These are phyloP conservation scores for Erysimum cheiri DNA, from an alignment of 441 rosid species.

Conservation along the genomic window DNA sequence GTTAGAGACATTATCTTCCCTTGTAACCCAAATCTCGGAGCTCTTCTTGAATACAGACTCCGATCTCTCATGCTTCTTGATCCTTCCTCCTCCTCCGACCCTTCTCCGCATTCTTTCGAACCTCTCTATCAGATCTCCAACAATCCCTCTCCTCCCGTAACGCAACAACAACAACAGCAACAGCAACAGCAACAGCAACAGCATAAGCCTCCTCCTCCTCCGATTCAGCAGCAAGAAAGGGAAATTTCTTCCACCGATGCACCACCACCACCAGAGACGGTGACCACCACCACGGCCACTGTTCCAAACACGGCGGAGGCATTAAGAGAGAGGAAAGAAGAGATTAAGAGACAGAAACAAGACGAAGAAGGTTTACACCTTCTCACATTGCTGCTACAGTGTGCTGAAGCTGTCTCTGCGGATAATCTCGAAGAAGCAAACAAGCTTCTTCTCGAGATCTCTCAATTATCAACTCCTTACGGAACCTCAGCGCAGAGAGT, in stretches of 20 bases:
- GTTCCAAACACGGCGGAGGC: slow-evolving; percentile 36
- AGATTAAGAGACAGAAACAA: slow-evolving; percentile 71
- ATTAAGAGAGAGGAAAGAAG: slow-evolving; percentile 72
- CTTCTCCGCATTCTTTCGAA: slow-evolving; percentile 31
- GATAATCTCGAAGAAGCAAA: slow-evolving; percentile 91
- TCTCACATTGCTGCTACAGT: slow-evolving; percentile 86
- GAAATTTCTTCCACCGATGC: slow-evolving; percentile 55
- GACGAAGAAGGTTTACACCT: slow-evolving; percentile 95
- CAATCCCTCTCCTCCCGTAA: slow-evolving; percentile 38
- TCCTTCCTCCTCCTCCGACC: slow-evolving; percentile 46
- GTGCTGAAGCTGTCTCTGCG: slow-evolving; percentile 94
- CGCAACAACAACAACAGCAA: slow-evolving; percentile 44
- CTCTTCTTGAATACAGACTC: slow-evolving; percentile 84
- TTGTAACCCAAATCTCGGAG: slow-evolving; percentile 90
- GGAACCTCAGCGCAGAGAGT: slow-evolving; percentile 98
- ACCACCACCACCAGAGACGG: slow-evolving; percentile 50
- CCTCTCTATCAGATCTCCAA: slow-evolving; percentile 38
- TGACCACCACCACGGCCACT: slow-evolving; percentile 38
- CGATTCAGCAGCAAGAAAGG: slow-evolving; percentile 40
- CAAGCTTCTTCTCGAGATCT: slow-evolving; percentile 84
- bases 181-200: slow-evolving; percentile 26
- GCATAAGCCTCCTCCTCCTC: slow-evolving; percentile 32
- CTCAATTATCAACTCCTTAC: slow-evolving; percentile 87
- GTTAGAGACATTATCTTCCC: slow-evolving; percentile 92
- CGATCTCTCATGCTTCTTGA: slow-evolving; percentile 66